phyloP scores from a whole-genome alignment of 192 early-diverging fungal species.

The Podochytrium sp. region DNA sequence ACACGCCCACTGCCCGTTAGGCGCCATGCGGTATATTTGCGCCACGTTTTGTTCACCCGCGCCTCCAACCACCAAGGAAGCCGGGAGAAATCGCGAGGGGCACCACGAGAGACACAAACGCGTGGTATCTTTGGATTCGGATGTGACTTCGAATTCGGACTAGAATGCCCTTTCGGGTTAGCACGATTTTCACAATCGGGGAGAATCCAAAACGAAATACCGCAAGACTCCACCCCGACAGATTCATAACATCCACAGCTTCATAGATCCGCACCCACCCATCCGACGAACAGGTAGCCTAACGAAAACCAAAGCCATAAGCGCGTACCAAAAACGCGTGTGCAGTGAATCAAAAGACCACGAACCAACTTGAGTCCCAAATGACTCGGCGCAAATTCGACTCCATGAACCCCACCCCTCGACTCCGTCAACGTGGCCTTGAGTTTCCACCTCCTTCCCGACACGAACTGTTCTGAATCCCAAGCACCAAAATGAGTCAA shows the following conservation, averaged over 20 bases:
- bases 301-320: neutral
- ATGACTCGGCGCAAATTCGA: constrained; percentile 90
- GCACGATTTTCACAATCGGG: neutral
- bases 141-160: constrained; percentile 43
- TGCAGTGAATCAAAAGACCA: neutral
- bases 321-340: neutral
- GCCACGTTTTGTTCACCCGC: constrained; percentile 75
- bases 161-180: neutral
- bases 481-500: too few species aligned
- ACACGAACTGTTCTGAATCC: neutral
- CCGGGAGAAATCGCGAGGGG: constrained; percentile 73
- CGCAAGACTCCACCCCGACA: constrained; percentile 78
- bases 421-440: constrained; percentile 67
- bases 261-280: constrained; percentile 88
- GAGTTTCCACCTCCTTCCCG: constrained; percentile 69
- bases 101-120: constrained; percentile 88
- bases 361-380: constrained; percentile 75
- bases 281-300: constrained; percentile 83
- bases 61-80: constrained; percentile 85
- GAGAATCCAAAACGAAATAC: too few species aligned
- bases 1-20: constrained; percentile 64
- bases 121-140: constrained; percentile 73
- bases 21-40: constrained; percentile 40
- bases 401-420: constrained; percentile 76
- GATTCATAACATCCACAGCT: constrained; percentile 75